Percentiles rank a stretch among this genome's conserved stretches.
Conservation (phyloP, 176 grass and related monocot genomes). For the Hyparrhenia diplandra region DNA sequence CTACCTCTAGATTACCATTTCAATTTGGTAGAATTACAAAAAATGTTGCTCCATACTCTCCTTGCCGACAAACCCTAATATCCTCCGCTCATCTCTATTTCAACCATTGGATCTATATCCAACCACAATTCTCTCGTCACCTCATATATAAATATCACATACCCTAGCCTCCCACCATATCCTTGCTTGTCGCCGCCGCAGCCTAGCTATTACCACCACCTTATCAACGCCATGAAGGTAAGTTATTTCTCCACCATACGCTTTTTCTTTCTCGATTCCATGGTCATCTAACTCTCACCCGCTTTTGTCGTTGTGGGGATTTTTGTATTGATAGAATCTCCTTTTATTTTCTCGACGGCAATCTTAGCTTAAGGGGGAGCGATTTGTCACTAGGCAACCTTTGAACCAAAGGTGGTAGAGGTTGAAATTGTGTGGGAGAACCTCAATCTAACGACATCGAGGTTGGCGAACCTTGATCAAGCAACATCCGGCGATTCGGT, state of each 20-base stretch:
- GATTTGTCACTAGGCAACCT: too few species aligned
- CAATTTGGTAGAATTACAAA: background rate
- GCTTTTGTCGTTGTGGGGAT: too few species aligned
- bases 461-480: background rate
- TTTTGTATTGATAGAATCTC: too few species aligned
- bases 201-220: background rate
- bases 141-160: background rate
- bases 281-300: too few species aligned
- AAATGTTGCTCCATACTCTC: rapidly evolving
- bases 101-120: background rate
- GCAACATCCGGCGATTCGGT: background rate
- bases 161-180: background rate
- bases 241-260: background rate
- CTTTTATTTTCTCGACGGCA: too few species aligned
- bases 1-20: background rate
- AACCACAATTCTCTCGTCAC: background rate
- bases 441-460: background rate
- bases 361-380: too few species aligned
- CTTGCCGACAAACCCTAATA: background rate
- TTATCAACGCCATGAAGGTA: background rate
- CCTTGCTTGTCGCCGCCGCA: background rate
- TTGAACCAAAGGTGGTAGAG: too few species aligned
- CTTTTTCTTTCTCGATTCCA: background rate
- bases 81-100: background rate
- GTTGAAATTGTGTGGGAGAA: too few species aligned